Percentiles rank a stretch among this genome's conserved stretches.
Evolutionary conservation across 108 stramenopile species (phyloP).

Genomic region (Nitzschia sp.): DNA sequence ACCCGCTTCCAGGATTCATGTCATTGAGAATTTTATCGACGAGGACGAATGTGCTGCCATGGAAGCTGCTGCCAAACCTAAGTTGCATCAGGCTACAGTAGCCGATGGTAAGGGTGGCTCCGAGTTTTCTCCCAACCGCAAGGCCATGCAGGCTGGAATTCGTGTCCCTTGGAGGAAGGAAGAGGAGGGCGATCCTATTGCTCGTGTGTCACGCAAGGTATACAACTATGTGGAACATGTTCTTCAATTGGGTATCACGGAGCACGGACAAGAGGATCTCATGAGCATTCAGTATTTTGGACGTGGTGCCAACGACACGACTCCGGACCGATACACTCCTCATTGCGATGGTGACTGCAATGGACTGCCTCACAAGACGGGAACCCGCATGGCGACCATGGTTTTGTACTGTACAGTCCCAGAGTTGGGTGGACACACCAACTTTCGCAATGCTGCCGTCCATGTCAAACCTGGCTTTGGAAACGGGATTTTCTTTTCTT

Average conservation of each 20-base stretch:
- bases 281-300: slow-evolving; percentile 88
- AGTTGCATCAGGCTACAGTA: slow-evolving; percentile 70
- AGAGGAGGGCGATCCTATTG: slow-evolving; percentile 56
- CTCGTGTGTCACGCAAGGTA: slow-evolving; percentile 61
- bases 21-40: slow-evolving; percentile 74
- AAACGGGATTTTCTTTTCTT: slow-evolving; percentile 86
- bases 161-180: slow-evolving; percentile 64
- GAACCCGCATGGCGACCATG: slow-evolving; percentile 90
- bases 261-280: slow-evolving; percentile 83
- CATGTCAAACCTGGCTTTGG: slow-evolving; percentile 76
- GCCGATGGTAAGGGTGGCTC: slow-evolving; percentile 82
- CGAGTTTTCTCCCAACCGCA: slow-evolving; percentile 58
- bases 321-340: slow-evolving; percentile 87
- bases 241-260: slow-evolving; percentile 56
- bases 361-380: slow-evolving; percentile 62
- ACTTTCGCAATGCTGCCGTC: slow-evolving; percentile 82
- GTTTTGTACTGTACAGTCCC: slow-evolving; percentile 92
- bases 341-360: slow-evolving; percentile 89
- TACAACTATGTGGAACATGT: slow-evolving; percentile 84
- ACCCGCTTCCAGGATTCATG: slow-evolving; percentile 65
- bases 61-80: slow-evolving; percentile 53
- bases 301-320: slow-evolving; percentile 64
- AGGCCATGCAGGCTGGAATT: slow-evolving; percentile 83
- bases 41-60: slow-evolving; percentile 83
- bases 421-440: slow-evolving; percentile 81